Evolutionary conservation across 1,139 yeast species (phyloP).

Genomic region (Wickerhamomyces sp.): DNA sequence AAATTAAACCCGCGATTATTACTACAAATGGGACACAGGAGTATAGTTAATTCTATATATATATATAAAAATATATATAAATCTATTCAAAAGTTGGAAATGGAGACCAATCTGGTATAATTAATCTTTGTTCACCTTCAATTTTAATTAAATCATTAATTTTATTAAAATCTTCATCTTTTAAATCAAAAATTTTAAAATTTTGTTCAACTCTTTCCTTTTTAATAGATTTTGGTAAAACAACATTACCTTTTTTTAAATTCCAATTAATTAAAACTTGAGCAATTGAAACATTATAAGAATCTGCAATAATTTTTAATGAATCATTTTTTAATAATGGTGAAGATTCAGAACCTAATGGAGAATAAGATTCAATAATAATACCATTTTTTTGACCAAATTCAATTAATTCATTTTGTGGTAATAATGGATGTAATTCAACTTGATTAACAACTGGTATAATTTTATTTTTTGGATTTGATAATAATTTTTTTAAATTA

Average conservation of each 20-base stretch:
- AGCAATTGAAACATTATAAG: slow-evolving; percentile 51
- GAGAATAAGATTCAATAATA: slow-evolving; percentile 70
- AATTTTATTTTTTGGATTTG: slow-evolving; percentile 43
- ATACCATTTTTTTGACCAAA: slow-evolving; percentile 52
- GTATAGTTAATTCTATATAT: neutral
- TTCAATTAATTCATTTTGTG: slow-evolving; percentile 59
- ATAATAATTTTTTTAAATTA: slow-evolving; percentile 47
- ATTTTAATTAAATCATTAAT: slow-evolving; percentile 41
- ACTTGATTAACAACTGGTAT: slow-evolving; percentile 72
- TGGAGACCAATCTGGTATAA: slow-evolving; percentile 37
- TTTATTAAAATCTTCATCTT: slow-evolving; percentile 48
- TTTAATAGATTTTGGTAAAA: slow-evolving; percentile 68
- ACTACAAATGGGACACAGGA: neutral
- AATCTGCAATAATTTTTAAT: slow-evolving; percentile 48
- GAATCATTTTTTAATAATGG: slow-evolving; percentile 52
- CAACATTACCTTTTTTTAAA: slow-evolving; percentile 61
- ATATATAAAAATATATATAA: neutral
- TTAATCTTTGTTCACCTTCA: slow-evolving; percentile 47
- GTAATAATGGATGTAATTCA: slow-evolving; percentile 71
- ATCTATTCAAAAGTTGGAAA: slow-evolving; percentile 25
- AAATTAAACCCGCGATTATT: neutral
- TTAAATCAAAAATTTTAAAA: slow-evolving; percentile 44
- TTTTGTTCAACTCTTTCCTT: slow-evolving; percentile 57
- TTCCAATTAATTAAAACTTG: slow-evolving; percentile 70
- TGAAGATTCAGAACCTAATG: slow-evolving; percentile 68